Evolutionary conservation across 371 early-diverging fungal genomes (phyloP).

Genomic region (Circinella minor): DNA sequence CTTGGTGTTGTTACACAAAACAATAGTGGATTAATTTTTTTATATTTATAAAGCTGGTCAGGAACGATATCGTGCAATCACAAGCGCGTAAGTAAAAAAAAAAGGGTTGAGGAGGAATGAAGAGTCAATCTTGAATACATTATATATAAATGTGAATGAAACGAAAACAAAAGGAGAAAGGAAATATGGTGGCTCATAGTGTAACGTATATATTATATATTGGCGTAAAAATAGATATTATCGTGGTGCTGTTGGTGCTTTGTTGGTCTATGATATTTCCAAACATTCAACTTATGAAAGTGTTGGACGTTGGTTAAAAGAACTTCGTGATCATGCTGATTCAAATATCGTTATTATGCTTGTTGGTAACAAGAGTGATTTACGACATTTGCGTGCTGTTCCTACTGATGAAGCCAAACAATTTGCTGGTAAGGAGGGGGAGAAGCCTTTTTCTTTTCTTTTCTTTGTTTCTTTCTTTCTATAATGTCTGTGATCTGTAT

Average conservation of each 20-base stretch:
- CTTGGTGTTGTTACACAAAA: not conserved
- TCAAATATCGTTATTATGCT: conserved; percentile 98
- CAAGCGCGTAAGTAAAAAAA: conserved; percentile 75
- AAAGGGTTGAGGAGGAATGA: not conserved
- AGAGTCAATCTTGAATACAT: not conserved
- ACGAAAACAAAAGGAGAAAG: not conserved
- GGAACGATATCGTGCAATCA: conserved; percentile 91
- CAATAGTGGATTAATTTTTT: conserved; percentile 2
- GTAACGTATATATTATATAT: not conserved
- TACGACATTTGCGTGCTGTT: conserved; percentile 94
- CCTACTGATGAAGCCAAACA: conserved; percentile 96
- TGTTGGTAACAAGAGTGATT: conserved; percentile 99
- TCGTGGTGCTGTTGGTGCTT: conserved; percentile 99
- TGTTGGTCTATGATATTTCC: conserved; percentile 99
- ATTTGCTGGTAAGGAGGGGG: conserved; percentile 78
- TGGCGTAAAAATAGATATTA: conserved; percentile 78
- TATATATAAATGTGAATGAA: too few species aligned
- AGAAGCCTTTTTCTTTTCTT: conserved; percentile 6
- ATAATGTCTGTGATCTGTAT: too few species aligned
- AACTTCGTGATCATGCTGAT: conserved; percentile 98
- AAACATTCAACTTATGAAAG: conserved; percentile 96
- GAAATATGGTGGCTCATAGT: not conserved
- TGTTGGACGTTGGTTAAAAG: conserved; percentile 97
- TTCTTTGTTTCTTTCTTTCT: too few species aligned
- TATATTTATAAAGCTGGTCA: conserved; percentile 72